These are phyloP conservation scores for Stemphylium lycopersici DNA, from an alignment of 2,329 filamentous ascomycete genomes.

Conservation along the genomic window DNA sequence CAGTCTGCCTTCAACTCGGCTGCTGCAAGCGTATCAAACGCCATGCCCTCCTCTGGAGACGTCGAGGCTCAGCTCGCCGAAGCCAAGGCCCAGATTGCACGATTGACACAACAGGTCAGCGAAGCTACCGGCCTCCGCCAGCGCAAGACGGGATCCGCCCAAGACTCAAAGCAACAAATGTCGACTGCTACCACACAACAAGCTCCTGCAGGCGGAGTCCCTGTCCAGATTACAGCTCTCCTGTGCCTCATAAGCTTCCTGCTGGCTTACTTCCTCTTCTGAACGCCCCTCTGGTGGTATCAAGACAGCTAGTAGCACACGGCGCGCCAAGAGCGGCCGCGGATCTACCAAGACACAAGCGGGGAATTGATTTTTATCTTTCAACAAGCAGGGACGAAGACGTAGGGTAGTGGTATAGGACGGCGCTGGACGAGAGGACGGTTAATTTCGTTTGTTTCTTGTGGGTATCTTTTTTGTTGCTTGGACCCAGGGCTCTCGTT, in stretches of 20 bases:
- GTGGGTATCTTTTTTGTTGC: constrained; percentile 30
- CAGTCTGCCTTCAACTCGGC: constrained; percentile 52
- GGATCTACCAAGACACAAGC: constrained; percentile 24
- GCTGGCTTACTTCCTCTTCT: constrained; percentile 96
- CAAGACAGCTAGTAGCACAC: constrained; percentile 22
- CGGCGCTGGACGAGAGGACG: constrained; percentile 4
- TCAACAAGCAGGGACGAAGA: constrained; percentile 5
- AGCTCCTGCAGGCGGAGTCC: constrained; percentile 73
- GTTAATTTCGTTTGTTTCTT: constrained; percentile 28
- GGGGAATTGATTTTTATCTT: constrained; percentile 25
- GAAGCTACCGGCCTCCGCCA: constrained; percentile 72
- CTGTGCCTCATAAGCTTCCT: constrained; percentile 91
- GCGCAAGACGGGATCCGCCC: constrained; percentile 68
- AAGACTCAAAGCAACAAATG: constrained; percentile 59
- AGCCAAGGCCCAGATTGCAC: constrained; percentile 74
- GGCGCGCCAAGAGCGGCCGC: constrained; percentile 29
- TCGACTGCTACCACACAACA: constrained; percentile 60
- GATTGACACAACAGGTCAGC: constrained; percentile 65
- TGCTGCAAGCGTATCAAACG: constrained; percentile 57
- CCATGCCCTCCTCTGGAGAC: constrained; percentile 62
- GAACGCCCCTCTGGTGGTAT: constrained; percentile 47
- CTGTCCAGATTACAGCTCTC: constrained; percentile 81
- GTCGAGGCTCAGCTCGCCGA: constrained; percentile 75
- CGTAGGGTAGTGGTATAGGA: constrained; percentile 8
- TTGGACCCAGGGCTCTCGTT: constrained; percentile 26